Conservation (phyloP, 192 early-diverging fungal genomes). For the Podila epicladia region DNA sequence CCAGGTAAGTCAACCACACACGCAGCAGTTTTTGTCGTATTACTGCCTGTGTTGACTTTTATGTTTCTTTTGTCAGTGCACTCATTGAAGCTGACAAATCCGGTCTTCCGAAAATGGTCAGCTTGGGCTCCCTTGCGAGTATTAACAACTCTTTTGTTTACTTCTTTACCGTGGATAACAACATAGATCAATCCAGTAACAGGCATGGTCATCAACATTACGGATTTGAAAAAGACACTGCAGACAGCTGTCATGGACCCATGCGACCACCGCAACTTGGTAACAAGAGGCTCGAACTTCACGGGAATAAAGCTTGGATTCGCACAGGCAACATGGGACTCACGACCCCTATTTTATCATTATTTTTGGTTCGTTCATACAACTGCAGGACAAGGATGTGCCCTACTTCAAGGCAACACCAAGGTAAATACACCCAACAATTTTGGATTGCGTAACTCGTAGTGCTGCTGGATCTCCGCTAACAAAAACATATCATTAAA, state of each 20-base stretch:
- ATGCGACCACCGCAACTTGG: constrained; percentile 89
- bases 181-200: constrained; percentile 73
- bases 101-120: background rate
- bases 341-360: background rate
- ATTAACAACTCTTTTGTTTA: background rate
- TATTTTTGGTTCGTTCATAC: background rate
- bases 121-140: background rate
- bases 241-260: constrained; percentile 75
- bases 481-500: no score
- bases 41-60: no score
- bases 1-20: constrained; percentile 52
- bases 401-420: constrained; percentile 73
- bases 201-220: constrained; percentile 91
- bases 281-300: constrained; percentile 26
- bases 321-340: background rate
- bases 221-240: constrained; percentile 83
- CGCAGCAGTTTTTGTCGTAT: no score
- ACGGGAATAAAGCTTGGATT: background rate
- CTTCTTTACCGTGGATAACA: no score
- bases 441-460: no score
- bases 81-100: constrained; percentile 18
- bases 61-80: no score
- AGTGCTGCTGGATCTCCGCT: no score
- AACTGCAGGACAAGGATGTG: constrained; percentile 79
- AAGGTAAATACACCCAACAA: constrained; percentile 51